phyloP scores from a whole-genome alignment of 78 protist genomes.

The Isochrysis galbana region DNA sequence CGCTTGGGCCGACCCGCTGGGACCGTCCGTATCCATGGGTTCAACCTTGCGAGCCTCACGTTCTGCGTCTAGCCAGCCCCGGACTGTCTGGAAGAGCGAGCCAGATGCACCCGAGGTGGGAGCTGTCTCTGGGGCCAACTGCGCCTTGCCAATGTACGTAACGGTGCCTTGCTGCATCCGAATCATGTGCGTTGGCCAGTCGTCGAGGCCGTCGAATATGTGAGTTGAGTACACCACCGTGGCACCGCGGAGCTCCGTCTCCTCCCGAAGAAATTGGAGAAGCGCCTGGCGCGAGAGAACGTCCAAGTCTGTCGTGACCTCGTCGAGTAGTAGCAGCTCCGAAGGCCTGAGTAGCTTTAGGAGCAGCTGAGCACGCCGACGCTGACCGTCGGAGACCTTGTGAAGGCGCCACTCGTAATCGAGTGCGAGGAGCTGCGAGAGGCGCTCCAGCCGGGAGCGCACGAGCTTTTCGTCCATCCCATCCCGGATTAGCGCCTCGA shows the following conservation, averaged over 20 bases:
- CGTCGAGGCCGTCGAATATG: conserved; percentile 65
- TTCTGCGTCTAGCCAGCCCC: neutral
- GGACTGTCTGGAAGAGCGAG: neutral
- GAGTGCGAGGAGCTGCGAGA: neutral
- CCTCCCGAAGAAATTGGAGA: conserved; percentile 30
- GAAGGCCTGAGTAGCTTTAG: conserved; percentile 36
- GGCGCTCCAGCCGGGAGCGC: neutral
- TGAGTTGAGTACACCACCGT: conserved; percentile 64
- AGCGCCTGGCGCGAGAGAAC: conserved; percentile 54
- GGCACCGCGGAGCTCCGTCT: conserved; percentile 25
- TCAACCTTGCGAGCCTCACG: too few species aligned
- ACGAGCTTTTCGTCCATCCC: conserved; percentile 19
- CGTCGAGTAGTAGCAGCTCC: conserved; percentile 59
- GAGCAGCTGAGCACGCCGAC: conserved; percentile 63
- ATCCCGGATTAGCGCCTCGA: neutral
- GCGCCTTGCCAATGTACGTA: neutral
- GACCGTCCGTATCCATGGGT: neutral
- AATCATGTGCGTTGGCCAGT: conserved; percentile 50
- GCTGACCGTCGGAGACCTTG: conserved; percentile 61
- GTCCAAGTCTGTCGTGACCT: conserved; percentile 71
- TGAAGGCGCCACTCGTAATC: conserved; percentile 33
- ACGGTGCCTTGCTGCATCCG: neutral
- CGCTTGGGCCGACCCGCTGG: too few species aligned
- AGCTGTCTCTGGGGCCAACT: too few species aligned
- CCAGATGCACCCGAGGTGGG: neutral